Percentiles rank a stretch among this genome's conserved stretches.
phyloP scores from a whole-genome alignment of 2,329 filamentous ascomycete genomes.

The Pseudogymnoascus sp. region DNA sequence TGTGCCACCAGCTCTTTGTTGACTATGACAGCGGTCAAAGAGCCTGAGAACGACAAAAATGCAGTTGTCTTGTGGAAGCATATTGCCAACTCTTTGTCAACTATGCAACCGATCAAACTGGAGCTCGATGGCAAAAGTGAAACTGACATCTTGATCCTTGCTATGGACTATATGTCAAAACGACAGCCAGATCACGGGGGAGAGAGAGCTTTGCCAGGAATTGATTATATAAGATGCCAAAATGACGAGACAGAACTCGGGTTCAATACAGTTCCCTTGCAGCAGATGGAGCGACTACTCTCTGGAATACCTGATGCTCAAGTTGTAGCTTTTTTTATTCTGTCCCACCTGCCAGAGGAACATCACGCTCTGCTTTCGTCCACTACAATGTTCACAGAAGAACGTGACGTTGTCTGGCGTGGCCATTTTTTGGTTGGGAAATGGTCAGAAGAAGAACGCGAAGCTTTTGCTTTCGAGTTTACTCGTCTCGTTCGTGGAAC shows the following conservation, averaged over 20 bases:
- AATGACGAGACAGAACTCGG: background rate
- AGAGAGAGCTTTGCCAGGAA: background rate
- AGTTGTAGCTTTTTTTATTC: background rate
- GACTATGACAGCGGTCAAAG: too few species aligned
- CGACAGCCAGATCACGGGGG: background rate
- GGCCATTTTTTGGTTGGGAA: background rate
- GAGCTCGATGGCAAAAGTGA: background rate
- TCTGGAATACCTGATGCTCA: background rate
- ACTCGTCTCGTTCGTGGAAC: background rate
- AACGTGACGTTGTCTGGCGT: background rate
- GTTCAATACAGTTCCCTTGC: background rate
- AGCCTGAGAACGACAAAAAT: background rate
- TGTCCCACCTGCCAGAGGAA: background rate
- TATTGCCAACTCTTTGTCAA: background rate
- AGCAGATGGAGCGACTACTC: background rate
- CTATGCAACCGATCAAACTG: background rate
- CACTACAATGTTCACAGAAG: background rate
- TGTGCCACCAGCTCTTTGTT: too few species aligned
- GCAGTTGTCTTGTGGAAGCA: background rate
- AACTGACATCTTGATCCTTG: background rate
- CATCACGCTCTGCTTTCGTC: background rate
- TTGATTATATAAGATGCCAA: background rate
- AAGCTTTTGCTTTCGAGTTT: background rate
- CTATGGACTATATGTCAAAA: background rate
- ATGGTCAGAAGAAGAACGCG: background rate